Base-by-base conservation (phyloP, 805 yeast species). In the Yamadazyma scolyti region DNA sequence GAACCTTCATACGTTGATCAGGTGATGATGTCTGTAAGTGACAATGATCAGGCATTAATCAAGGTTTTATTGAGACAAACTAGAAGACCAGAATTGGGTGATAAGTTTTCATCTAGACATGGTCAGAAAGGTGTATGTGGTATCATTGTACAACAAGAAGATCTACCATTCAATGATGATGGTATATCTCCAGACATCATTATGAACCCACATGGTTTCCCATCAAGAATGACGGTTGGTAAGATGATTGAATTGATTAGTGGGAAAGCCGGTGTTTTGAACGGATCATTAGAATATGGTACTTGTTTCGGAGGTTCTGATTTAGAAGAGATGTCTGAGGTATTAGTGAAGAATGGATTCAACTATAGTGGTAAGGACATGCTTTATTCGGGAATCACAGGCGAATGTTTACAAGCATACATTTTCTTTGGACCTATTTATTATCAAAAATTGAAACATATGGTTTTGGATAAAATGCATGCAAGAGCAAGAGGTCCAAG, bases 91-190 rank as follows among this genome's bases (percentile, higher is more conserved):
- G 98, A 93, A 62, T 66, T 93, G 30, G 98, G 98, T 43, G 98
- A 93, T 54, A 93, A 93, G 59, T 93, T 93, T 52, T 88, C 97
- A 2, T 87, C 96, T 1, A 78, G 98, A 61, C 97, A 90, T 64
- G 98, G 98, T 23, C 98, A 90, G 58, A 90, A 90, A 69, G 98
- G 98, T 77, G 97, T 93, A 18, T 90, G 97, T 68, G 97, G 98
- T 63, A 87, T 93, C 46, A 93, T 90, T 56, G 97, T 90, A 4
- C 88, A 87, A 46, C 97, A 90, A 55, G 97, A 90, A 47, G 98
- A 90, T 52, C 71, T 90, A 72, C 98, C 98, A 9, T 90, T 90
- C 61, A 86, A 80, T 53, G 97, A 93, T 47, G 75, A 79, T 36
- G 98, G 98, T 54, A 75, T 93, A 16, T 69, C 77, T 3, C 98